Evolutionary conservation across 164 flowering plant species (phyloP), one percentile per base, ranked within the genome.

Genomic region (Taxillus chinensis): DNA sequence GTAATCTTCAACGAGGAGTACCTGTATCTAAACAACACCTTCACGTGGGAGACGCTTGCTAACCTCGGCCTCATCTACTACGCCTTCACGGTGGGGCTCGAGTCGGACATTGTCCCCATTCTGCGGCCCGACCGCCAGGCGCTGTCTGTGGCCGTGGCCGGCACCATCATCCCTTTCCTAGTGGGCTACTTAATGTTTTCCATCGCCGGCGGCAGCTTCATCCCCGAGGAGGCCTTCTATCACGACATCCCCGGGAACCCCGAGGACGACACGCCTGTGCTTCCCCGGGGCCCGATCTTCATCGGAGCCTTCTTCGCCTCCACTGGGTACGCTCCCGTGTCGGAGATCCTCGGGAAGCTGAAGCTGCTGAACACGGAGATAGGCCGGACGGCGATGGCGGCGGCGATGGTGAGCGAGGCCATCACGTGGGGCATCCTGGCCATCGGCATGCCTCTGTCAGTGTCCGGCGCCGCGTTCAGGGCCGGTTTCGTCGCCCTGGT

Each of bases 11-110:
- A 62, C 0, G 39, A 61, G 27, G 46, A 42, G 12, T 8, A 71
- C 0, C 71, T 74, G 41, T 75, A 75, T 16, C 42, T 59, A 10
- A 50, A 68, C 40, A 68, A 74, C 43, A 65, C 69, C 12, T 59
- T 66, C 68, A 66, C 71, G 39, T 65, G 71, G 10, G 78, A 75
- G 59, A 71, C 75, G 7, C 66, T 75, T 70, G 73, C 78, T 0
- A 71, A 69, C 58, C 56, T 75, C 6, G 78, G 78, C 11, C 75
- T 75, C 51, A 61, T 75, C 3, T 75, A 71, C 61, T 70, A 68
- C 59, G 65, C 71, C 8, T 75, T 75, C 50, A 45, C 71, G 1
- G 72, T 71, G 5, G 78, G 78, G 27, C 70, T 75, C 0, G 78
- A 71, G 60, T 65, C 71, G 70, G 78, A 75, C 57, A 51, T 75